Evolutionary conservation across 2,329 filamentous ascomycete species (phyloP).

Genomic region (Macrophomina tecta): DNA sequence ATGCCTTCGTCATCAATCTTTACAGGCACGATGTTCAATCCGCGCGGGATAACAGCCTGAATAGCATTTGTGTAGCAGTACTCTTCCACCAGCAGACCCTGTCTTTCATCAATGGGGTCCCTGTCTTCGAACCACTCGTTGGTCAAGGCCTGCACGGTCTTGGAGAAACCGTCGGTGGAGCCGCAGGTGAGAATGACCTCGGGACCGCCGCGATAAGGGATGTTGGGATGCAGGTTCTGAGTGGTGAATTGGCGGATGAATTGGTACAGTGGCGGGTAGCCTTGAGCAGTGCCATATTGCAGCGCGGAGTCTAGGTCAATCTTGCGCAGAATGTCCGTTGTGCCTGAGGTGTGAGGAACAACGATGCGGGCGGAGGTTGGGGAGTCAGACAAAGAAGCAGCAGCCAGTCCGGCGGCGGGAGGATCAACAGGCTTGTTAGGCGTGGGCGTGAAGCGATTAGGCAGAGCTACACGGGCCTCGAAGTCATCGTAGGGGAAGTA

Average conservation of each 20-base stretch:
- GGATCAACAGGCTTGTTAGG: conserved; percentile 65
- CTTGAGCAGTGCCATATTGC: conserved; percentile 84
- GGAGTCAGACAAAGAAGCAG: conserved; percentile 38
- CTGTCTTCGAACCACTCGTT: conserved; percentile 75
- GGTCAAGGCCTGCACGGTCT: conserved; percentile 75
- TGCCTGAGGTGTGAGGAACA: conserved; percentile 71
- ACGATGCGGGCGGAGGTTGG: conserved; percentile 60
- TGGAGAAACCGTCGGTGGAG: conserved; percentile 83
- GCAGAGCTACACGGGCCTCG: conserved; percentile 77
- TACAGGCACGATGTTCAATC: conserved; percentile 75
- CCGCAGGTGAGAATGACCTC: conserved; percentile 82
- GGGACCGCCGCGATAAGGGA: conserved; percentile 77
- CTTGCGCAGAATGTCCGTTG: conserved; percentile 66
- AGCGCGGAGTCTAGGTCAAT: conserved; percentile 83
- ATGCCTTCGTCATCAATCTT: conserved; percentile 82
- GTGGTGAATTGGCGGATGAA: conserved; percentile 81
- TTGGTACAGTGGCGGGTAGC: conserved; percentile 77
- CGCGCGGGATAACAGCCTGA: conserved; percentile 68
- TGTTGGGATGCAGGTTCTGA: conserved; percentile 77
- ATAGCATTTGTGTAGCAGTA: conserved; percentile 83
- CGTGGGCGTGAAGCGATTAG: conserved; percentile 75
- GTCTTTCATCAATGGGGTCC: conserved; percentile 71
- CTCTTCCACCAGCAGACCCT: conserved; percentile 78
- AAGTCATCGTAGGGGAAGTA: conserved; percentile 93
- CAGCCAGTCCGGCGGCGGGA: conserved; percentile 36